These are phyloP conservation scores for Oleoguttula mirabilis DNA, from an alignment of 495 filamentous ascomycete species.

Conservation along the genomic window DNA sequence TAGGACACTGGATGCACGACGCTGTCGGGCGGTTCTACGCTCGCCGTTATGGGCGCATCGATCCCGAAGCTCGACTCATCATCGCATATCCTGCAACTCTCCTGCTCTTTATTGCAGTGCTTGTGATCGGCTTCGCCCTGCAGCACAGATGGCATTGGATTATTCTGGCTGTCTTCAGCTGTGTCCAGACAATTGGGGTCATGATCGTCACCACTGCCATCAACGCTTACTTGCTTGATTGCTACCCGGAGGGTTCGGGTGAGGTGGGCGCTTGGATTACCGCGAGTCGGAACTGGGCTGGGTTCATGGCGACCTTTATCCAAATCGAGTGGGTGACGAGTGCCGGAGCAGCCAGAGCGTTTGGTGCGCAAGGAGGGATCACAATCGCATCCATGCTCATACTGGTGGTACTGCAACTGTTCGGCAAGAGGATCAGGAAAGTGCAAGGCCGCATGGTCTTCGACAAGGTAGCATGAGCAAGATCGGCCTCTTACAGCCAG, in stretches of 20 bases:
- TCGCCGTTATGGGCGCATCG: conserved; percentile 21
- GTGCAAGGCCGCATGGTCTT: conserved; percentile 15
- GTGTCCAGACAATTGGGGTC: conserved; percentile 23
- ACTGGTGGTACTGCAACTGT: conserved; percentile 12
- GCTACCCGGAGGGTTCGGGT: conserved; percentile 15
- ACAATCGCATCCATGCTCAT: conserved; percentile 8
- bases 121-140: conserved; percentile 30
- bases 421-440: conserved; percentile 9
- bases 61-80: conserved; percentile 28
- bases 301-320: conserved; percentile 14
- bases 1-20: conserved; percentile 14
- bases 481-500: too few species aligned
- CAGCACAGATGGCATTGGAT: conserved; percentile 26
- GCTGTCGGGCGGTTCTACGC: conserved; percentile 1
- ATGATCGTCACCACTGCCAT: conserved; percentile 28
- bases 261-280: conserved; percentile 14
- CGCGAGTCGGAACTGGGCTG: conserved; percentile 3
- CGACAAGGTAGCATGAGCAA: too few species aligned
- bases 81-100: conserved; percentile 22
- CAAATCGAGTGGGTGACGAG: conserved; percentile 13
- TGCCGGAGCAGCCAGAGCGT: conserved; percentile 6
- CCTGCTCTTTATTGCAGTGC: conserved; percentile 25
- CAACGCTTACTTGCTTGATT: conserved; percentile 14
- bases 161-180: conserved; percentile 26
- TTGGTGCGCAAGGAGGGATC: conserved; percentile 12